Conservation (phyloP, 1,139 yeast species). For the Geotrichum fermentans region DNA sequence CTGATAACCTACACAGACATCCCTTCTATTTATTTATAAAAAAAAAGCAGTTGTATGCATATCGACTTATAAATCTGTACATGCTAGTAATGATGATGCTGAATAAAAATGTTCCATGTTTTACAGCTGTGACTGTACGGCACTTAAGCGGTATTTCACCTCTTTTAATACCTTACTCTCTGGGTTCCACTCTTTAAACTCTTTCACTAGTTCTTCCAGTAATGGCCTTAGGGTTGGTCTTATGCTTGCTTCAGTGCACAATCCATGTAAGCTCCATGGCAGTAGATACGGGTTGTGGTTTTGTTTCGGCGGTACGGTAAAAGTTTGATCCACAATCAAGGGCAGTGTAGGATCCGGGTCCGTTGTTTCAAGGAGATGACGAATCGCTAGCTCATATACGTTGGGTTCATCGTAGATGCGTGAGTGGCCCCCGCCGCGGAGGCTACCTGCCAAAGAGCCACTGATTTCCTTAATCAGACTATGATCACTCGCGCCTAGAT, state of each 20-base stretch:
- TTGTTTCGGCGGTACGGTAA: constrained; percentile 39
- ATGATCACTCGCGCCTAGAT: constrained; percentile 39
- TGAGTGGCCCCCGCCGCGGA: constrained; percentile 94
- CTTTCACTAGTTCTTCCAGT: constrained; percentile 55
- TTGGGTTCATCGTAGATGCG: constrained; percentile 77
- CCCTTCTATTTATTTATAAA: background rate
- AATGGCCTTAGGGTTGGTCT: constrained; percentile 45
- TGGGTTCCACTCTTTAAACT: constrained; percentile 83
- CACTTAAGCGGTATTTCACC: constrained; percentile 76
- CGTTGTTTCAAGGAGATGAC: constrained; percentile 71
- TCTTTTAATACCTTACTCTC: constrained; percentile 76
- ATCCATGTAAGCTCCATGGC: constrained; percentile 90
- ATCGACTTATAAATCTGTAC: no score
- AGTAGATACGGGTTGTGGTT: constrained; percentile 72
- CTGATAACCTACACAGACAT: background rate
- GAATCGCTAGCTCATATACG: constrained; percentile 77
- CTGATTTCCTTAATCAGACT: constrained; percentile 70
- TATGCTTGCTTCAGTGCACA: constrained; percentile 50
- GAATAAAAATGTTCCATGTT: background rate
- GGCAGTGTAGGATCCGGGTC: constrained; percentile 40
- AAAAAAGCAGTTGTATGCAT: no score
- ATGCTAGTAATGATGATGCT: background rate
- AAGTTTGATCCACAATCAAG: constrained; percentile 28
- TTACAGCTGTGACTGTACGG: constrained; percentile 38
- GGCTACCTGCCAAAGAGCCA: constrained; percentile 75